Base-by-base conservation (phyloP, 352 stramenopile genomes). In the Thraustochytrium striatum region DNA sequence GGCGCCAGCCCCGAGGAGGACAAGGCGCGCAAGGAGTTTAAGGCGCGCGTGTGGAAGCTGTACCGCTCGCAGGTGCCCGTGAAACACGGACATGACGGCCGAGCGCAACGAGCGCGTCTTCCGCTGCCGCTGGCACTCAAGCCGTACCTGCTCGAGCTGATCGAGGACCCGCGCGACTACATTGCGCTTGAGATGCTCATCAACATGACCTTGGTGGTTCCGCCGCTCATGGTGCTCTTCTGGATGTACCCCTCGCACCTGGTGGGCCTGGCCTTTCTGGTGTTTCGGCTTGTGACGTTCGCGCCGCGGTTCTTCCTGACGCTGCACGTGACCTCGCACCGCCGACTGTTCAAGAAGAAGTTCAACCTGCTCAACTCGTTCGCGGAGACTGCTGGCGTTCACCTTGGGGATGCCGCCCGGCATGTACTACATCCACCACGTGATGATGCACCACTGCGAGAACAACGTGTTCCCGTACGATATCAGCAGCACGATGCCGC, bases 351-450 rank as follows among this genome's bases (percentile, higher is more conserved):
- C 47, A 79, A 79, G 69, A 21, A 47, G n/a, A 79, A 55, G 39
- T 52, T 39, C 55, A 70, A 35, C 35, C 36, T 50, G n/a, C 55
- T 79, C 35, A 69, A 79, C 47, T 43, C 19, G 5, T 53, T 55
- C 35, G 33, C 36, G 8, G 52, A 25, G 8, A 79, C 52, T 79
- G 9, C 33, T 79, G 0, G 69, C 16, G 25, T 55, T 69, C 69
- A 70, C 55, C 25, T 33, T 79, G 16, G 69, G 69, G 3, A 28
- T 79, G 3, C 69, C 69, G 35, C 47, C 69, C 33, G 69, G 69
- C 33, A 53, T 79, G 19, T 79, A 79, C 69, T 79, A 79, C 69
- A 69, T 79, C 28, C 69, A 79, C 47, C 69, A 79, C 52, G 69
- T 79, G 9, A 69, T 69, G 69, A 79, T 79, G 69, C 69, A 79